Evolutionary conservation across 192 early-diverging fungal genomes (phyloP).

Genomic region (Pilobolus umbonatus): DNA sequence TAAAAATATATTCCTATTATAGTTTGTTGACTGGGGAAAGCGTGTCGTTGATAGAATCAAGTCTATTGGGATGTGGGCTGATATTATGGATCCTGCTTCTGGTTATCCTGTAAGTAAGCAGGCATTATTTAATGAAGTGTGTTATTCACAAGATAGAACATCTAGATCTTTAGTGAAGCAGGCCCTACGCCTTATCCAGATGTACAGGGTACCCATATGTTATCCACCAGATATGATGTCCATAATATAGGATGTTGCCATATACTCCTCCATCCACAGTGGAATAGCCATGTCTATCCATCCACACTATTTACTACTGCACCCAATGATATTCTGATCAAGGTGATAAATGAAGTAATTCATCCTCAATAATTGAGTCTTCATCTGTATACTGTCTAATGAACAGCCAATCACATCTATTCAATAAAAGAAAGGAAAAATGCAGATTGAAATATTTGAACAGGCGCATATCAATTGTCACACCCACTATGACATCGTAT

Average conservation of each 20-base stretch:
- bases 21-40: conserved; percentile 73
- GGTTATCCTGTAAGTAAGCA: conserved; percentile 66
- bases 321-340: conserved; percentile 44
- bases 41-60: conserved; percentile 50
- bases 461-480: too few species aligned
- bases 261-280: conserved; percentile 79
- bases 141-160: background rate
- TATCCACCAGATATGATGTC: conserved; percentile 68
- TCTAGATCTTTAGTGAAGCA: conserved; percentile 50
- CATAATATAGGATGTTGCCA: conserved; percentile 80
- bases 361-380: too few species aligned
- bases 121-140: conserved; percentile 15
- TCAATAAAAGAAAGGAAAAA: too few species aligned
- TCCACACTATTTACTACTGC: conserved; percentile 82
- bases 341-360: conserved; percentile 29
- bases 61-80: conserved; percentile 73
- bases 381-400: too few species aligned
- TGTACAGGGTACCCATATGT: conserved; percentile 70
- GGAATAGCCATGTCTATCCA: conserved; percentile 90
- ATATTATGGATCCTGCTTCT: conserved; percentile 88
- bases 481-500: too few species aligned
- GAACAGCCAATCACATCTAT: too few species aligned
- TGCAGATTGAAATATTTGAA: too few species aligned
- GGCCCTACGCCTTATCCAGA: conserved; percentile 85
- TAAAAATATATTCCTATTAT: background rate